Conservation (phyloP, 306 rosid genomes). For the Neltuma alba region DNA sequence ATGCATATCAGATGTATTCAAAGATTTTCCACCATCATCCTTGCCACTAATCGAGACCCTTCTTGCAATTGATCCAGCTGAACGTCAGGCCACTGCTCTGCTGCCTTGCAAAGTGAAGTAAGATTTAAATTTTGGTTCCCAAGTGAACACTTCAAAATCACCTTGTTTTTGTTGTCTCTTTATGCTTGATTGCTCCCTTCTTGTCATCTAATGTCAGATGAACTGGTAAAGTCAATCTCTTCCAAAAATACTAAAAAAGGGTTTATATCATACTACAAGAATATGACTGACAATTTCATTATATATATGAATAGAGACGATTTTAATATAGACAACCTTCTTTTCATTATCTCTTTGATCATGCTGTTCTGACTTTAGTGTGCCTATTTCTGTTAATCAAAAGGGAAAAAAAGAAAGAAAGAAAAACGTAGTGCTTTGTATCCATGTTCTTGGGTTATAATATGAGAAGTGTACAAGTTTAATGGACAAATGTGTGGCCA, state of each 20-base stretch:
- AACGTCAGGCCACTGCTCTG: conserved; percentile 83
- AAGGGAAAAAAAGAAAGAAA: too few relatives aligned
- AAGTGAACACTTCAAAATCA: conserved; percentile 20
- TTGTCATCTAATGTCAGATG: conserved; percentile 2
- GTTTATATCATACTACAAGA: background rate
- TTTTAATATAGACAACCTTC: background rate
- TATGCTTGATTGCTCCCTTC: conserved; percentile 11
- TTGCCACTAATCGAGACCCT: conserved; percentile 79
- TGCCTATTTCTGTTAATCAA: too few relatives aligned
- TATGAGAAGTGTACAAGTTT: too few relatives aligned
- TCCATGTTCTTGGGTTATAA: background rate
- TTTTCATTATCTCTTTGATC: background rate
- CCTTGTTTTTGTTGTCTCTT: conserved; percentile 21
- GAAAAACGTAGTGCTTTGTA: too few relatives aligned
- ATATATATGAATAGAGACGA: conserved; percentile 3
- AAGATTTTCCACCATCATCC: conserved; percentile 79
- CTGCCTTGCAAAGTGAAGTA: conserved; percentile 82
- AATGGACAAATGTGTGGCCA: too few relatives aligned
- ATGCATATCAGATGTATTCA: conserved; percentile 71
- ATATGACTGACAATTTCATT: background rate
- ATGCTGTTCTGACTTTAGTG: background rate
- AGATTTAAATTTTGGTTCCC: conserved; percentile 44
- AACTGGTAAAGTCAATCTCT: background rate
- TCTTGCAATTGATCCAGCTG: conserved; percentile 81
- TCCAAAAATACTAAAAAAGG: background rate